Evolutionary conservation across 1,284 basidiomycete genomes (phyloP).

Genomic region (Schizophyllum amplum): DNA sequence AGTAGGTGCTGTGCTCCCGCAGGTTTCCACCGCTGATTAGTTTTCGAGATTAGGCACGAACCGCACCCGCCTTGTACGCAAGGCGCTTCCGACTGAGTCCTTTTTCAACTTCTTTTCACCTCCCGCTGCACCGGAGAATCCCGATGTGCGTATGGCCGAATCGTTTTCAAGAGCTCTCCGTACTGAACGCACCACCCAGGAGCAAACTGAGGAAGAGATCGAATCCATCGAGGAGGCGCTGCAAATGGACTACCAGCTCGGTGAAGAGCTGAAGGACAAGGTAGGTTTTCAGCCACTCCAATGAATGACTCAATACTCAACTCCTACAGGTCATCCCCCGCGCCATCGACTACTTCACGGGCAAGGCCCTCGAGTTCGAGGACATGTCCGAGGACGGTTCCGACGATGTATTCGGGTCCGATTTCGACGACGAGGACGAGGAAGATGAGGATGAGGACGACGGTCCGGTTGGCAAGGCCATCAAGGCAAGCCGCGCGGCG

Average conservation of each 20-base stretch:
- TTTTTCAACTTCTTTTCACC: constrained; percentile 98
- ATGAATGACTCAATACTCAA: background rate
- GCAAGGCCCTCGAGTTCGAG: constrained; percentile 91
- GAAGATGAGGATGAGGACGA: constrained; percentile 54
- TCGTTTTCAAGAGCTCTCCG: background rate
- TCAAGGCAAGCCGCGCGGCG: constrained; percentile 22
- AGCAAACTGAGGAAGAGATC: constrained; percentile 79
- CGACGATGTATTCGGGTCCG: constrained; percentile 54
- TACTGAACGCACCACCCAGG: constrained; percentile 19
- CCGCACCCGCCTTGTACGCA: constrained; percentile 86
- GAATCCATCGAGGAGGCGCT: constrained; percentile 89
- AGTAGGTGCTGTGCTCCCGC: constrained; percentile 44
- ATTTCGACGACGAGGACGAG: constrained; percentile 55
- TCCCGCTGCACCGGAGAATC: constrained; percentile 68
- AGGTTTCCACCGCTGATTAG: background rate
- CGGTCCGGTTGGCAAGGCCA: constrained; percentile 49
- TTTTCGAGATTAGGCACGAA: constrained; percentile 65
- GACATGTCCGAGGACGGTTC: constrained; percentile 55
- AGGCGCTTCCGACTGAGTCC: constrained; percentile 81
- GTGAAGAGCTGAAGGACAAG: constrained; percentile 97
- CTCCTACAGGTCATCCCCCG: constrained; percentile 77
- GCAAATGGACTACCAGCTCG: constrained; percentile 97
- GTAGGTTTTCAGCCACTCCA: constrained; percentile 26
- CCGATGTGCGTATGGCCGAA: constrained; percentile 32
- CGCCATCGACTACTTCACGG: constrained; percentile 94